Evolutionary conservation across 1,284 basidiomycete species (phyloP).

Genomic region (Heterobasidion annosum): DNA sequence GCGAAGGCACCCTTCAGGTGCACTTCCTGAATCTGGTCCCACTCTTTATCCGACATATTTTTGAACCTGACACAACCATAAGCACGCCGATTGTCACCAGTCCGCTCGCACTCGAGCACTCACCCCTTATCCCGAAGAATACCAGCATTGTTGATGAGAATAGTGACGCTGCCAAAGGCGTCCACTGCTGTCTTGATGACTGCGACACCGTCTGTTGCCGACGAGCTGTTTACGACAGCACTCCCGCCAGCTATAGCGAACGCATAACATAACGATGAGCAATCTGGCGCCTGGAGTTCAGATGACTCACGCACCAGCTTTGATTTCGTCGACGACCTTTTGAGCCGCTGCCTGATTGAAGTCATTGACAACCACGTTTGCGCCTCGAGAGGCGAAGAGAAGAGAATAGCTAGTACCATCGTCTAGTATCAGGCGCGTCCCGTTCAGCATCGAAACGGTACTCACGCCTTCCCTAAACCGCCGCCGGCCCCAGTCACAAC

Average conservation of each 20-base stretch:
- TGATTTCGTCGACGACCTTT: conserved; percentile 89
- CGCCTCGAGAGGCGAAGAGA: conserved; percentile 85
- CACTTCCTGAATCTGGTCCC: conserved; percentile 81
- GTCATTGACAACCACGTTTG: conserved; percentile 94
- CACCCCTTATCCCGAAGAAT: conserved; percentile 82
- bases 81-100: background rate
- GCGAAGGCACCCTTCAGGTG: conserved; percentile 94
- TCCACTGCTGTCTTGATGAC: conserved; percentile 86
- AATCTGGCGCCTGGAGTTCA: background rate
- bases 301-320: conserved; percentile 44
- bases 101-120: conserved; percentile 14
- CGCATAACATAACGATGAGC: background rate
- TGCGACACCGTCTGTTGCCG: conserved; percentile 82
- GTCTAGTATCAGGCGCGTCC: background rate
- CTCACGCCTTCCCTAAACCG: conserved; percentile 86
- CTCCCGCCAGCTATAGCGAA: conserved; percentile 66
- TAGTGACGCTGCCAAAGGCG: conserved; percentile 77
- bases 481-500: conserved; percentile 95
- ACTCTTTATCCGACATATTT: conserved; percentile 88
- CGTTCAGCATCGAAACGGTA: conserved; percentile 9
- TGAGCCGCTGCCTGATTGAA: conserved; percentile 86
- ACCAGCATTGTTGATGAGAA: conserved; percentile 95
- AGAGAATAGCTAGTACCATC: conserved; percentile 66
- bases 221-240: conserved; percentile 83
- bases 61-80: conserved; percentile 52